phyloP scores from a whole-genome alignment of 192 early-diverging fungal species.

The Coemansia sp. region DNA sequence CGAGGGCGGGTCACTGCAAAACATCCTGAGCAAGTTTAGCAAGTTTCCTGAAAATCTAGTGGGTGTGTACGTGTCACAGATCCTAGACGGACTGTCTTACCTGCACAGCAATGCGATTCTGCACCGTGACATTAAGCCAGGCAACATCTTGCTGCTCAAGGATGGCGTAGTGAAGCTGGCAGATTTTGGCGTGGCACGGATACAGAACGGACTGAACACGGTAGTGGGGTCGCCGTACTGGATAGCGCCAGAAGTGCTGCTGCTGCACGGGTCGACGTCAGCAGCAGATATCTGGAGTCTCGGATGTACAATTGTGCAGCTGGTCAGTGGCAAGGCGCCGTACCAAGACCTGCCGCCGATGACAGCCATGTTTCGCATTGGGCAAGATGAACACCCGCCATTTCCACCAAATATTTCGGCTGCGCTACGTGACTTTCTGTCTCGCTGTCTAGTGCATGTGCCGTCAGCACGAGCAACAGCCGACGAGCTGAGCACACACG shows the following conservation, averaged over 20 bases:
- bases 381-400: slow-evolving; percentile 74
- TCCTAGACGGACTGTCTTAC: slow-evolving; percentile 56
- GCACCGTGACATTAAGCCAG: slow-evolving; percentile 63
- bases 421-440: slow-evolving; percentile 70
- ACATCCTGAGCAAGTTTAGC: slow-evolving; percentile 70
- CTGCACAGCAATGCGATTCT: slow-evolving; percentile 59
- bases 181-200: slow-evolving; percentile 72
- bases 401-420: slow-evolving; percentile 61
- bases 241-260: slow-evolving; percentile 76
- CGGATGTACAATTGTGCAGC: slow-evolving; percentile 70
- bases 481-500: slow-evolving; percentile 63
- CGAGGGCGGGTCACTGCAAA: slow-evolving; percentile 72
- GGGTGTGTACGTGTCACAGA: slow-evolving; percentile 67
- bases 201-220: slow-evolving; percentile 64
- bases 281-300: slow-evolving; percentile 74
- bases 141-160: slow-evolving; percentile 70
- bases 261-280: slow-evolving; percentile 65
- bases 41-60: slow-evolving; percentile 70
- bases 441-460: slow-evolving; percentile 76
- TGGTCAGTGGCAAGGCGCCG: slow-evolving; percentile 69
- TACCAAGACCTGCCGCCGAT: slow-evolving; percentile 69
- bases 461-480: slow-evolving; percentile 67
- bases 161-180: slow-evolving; percentile 73
- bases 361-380: slow-evolving; percentile 69
- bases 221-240: slow-evolving; percentile 76